These are phyloP conservation scores for Russula brevipes DNA, from an alignment of 768 basidiomycete species.

Conservation along the genomic window DNA sequence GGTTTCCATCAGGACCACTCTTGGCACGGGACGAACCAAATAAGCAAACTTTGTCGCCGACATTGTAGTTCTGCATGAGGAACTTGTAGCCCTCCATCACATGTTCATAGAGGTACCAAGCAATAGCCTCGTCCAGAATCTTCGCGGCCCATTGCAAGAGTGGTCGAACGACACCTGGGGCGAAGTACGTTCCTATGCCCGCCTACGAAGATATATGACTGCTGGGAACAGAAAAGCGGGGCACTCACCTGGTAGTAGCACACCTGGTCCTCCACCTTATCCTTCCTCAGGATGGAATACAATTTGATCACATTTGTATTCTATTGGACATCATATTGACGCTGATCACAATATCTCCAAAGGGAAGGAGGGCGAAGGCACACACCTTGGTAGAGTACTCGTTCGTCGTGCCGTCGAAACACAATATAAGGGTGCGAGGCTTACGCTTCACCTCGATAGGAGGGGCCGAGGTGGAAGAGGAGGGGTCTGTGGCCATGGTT, in stretches of 20 bases:
- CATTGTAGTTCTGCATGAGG: slow-evolving; percentile 71
- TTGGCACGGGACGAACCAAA: slow-evolving; percentile 44
- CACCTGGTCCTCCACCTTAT: slow-evolving; percentile 34
- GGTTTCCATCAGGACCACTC: slow-evolving; percentile 13
- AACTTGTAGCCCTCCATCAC: slow-evolving; percentile 73
- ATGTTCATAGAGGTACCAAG: slow-evolving; percentile 71
- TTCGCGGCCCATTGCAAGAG: slow-evolving; percentile 54
- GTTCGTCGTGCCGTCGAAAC: slow-evolving; percentile 24
- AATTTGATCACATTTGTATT: slow-evolving; percentile 41
- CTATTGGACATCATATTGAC: slow-evolving; percentile 22
- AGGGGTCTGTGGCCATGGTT: neutral
- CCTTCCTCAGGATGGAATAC: slow-evolving; percentile 37
- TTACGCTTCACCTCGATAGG: slow-evolving; percentile 23
- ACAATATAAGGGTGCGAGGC: slow-evolving; percentile 22
- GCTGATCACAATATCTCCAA: neutral
- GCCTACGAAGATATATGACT: slow-evolving; percentile 31
- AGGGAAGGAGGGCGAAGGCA: neutral
- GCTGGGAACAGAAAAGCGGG: neutral
- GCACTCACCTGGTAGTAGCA: slow-evolving; percentile 62
- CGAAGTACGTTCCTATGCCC: slow-evolving; percentile 47
- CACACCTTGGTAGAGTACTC: slow-evolving; percentile 7
- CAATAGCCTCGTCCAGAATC: slow-evolving; percentile 61
- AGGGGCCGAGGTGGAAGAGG: neutral
- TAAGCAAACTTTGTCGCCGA: slow-evolving; percentile 68
- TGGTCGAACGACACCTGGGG: slow-evolving; percentile 64